phyloP scores from a whole-genome alignment of 441 rosid species.

The Pelargonium cotyledonis region DNA sequence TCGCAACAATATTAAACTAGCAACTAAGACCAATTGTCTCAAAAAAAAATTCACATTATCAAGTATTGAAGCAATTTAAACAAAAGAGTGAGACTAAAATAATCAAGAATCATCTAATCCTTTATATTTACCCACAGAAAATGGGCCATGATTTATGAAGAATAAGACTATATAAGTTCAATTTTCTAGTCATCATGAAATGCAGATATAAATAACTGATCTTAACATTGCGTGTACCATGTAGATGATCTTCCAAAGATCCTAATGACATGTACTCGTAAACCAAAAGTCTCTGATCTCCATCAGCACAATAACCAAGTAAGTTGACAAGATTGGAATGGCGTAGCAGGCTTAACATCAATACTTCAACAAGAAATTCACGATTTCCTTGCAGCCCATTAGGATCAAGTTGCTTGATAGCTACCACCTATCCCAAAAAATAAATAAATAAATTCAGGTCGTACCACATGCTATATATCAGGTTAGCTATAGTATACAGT shows the following conservation, averaged over 20 bases:
- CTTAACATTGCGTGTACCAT: slow-evolving; percentile 33
- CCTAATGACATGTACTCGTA: slow-evolving; percentile 84
- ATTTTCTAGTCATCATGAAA: not conserved
- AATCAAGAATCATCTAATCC: not conserved
- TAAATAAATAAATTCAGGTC: no score
- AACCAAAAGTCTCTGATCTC: slow-evolving; percentile 85
- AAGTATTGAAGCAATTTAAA: not conserved
- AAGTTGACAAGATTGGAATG: slow-evolving; percentile 82
- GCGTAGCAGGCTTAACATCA: slow-evolving; percentile 71
- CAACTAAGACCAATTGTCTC: no score
- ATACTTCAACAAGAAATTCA: slow-evolving; percentile 34
- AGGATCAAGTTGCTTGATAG: slow-evolving; percentile 62
- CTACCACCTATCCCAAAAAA: slow-evolving; percentile 26
- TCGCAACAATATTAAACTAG: not conserved
- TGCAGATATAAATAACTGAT: not conserved
- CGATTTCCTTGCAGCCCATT: slow-evolving; percentile 47
- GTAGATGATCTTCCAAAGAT: slow-evolving; percentile 72
- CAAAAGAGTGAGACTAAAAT: not conserved
- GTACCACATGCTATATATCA: not conserved
- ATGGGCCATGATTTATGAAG: no score
- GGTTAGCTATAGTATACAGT: not conserved
- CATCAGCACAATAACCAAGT: slow-evolving; percentile 77
- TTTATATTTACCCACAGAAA: not conserved
- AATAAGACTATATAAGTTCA: no score
- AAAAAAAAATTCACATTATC: not conserved